Evolutionary conservation across 2,329 filamentous ascomycete species (phyloP).

Genomic region (Aphanocladium album): DNA sequence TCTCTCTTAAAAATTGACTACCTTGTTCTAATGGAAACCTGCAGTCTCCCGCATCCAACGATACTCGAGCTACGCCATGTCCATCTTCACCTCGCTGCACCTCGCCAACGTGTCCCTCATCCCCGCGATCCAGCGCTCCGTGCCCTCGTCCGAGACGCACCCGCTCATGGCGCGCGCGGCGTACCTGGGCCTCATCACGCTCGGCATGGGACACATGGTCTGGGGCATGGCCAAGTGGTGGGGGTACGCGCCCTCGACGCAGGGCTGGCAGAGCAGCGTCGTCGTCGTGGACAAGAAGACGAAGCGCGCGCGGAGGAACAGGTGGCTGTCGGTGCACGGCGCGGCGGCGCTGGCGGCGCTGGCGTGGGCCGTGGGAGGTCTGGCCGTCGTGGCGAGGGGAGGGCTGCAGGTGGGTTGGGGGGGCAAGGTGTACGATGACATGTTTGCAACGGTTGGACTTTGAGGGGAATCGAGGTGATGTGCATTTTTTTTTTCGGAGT

Average conservation of each 20-base stretch:
- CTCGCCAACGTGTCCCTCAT: slow-evolving; percentile 77
- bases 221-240: slow-evolving; percentile 86
- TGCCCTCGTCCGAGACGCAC: slow-evolving; percentile 73
- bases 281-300: slow-evolving; percentile 44
- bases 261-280: slow-evolving; percentile 40
- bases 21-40: too few species aligned
- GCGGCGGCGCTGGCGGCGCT: slow-evolving; percentile 51
- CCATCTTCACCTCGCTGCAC: slow-evolving; percentile 71
- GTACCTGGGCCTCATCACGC: slow-evolving; percentile 62
- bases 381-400: slow-evolving; percentile 71
- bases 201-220: slow-evolving; percentile 71
- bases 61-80: slow-evolving; percentile 84
- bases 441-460: slow-evolving; percentile 37
- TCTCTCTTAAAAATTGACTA: too few species aligned
- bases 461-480: slow-evolving; percentile 13
- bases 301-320: slow-evolving; percentile 53
- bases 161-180: slow-evolving; percentile 81
- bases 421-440: slow-evolving; percentile 69
- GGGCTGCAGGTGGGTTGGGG: slow-evolving; percentile 73
- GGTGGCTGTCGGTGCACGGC: slow-evolving; percentile 68
- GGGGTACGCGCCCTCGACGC: slow-evolving; percentile 54
- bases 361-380: slow-evolving; percentile 76
- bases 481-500: slow-evolving; percentile 6
- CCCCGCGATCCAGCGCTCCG: slow-evolving; percentile 67
- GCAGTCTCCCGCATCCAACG: slow-evolving; percentile 74